Conservation (phyloP, 108 stramenopile genomes). For the Fragilaria crotonensis region DNA sequence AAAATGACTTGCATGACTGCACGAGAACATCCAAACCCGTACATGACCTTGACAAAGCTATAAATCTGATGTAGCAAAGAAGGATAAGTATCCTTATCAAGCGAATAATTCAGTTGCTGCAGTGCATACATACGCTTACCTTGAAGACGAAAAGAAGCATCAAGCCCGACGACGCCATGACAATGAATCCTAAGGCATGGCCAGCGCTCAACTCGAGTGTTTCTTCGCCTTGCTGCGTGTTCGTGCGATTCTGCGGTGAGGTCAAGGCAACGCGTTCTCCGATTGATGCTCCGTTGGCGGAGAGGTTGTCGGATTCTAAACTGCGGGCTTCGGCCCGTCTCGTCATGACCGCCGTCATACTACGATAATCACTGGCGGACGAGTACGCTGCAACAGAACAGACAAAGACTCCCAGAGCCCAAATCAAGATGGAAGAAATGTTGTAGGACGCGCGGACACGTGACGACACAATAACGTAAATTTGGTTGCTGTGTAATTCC, state of each 20-base stretch:
- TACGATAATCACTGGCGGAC: conserved; percentile 52
- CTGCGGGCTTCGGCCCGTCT: background rate
- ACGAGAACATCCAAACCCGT: conserved; percentile 58
- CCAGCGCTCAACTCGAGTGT: conserved; percentile 62
- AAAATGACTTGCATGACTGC: conserved; percentile 47
- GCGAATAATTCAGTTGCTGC: too few relatives aligned
- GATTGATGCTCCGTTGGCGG: background rate
- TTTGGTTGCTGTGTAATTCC: background rate
- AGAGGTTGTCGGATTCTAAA: background rate
- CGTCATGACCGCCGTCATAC: conserved; percentile 4
- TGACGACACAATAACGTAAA: conserved; percentile 21
- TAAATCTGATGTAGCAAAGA: conserved; percentile 31
- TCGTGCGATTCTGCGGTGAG: background rate
- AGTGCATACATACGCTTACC: too few relatives aligned
- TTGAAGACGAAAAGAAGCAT: conserved; percentile 85
- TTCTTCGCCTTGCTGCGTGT: conserved; percentile 25
- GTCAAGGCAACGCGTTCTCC: background rate
- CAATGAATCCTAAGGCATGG: conserved; percentile 77
- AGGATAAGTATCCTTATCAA: too few relatives aligned
- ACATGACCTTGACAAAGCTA: conserved; percentile 71
- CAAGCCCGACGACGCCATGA: conserved; percentile 67
- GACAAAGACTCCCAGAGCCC: conserved; percentile 61
- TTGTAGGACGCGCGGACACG: conserved; percentile 55
- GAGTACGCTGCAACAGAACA: conserved; percentile 46
- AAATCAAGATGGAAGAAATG: conserved; percentile 46